Evolutionary conservation across 768 basidiomycete genomes (phyloP).

Genomic region (Lanmaoa rubissima): DNA sequence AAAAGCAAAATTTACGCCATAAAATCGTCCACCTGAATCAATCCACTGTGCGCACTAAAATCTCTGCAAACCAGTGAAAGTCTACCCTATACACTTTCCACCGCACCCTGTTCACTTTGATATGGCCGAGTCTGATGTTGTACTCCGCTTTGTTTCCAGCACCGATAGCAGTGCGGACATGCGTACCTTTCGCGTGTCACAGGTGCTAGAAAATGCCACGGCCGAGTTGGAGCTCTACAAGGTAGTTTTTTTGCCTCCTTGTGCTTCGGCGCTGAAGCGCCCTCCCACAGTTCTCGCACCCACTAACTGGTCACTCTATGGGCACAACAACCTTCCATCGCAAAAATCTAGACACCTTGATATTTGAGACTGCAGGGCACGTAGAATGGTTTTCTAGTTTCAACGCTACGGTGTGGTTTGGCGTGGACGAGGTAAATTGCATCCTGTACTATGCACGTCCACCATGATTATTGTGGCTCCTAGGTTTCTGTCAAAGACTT

Average conservation of each 20-base stretch:
- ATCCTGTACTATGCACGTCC: neutral
- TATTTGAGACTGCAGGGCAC: slow-evolving; percentile 52
- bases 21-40: neutral
- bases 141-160: slow-evolving; percentile 39
- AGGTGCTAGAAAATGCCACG: slow-evolving; percentile 29
- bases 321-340: slow-evolving; percentile 49
- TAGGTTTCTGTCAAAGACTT: slow-evolving; percentile 47
- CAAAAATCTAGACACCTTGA: slow-evolving; percentile 41
- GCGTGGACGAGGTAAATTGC: slow-evolving; percentile 41
- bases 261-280: neutral
- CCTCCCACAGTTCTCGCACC: slow-evolving; percentile 41
- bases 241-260: slow-evolving; percentile 21
- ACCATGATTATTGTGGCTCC: neutral
- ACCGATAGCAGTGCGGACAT: slow-evolving; percentile 34
- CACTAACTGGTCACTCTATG: slow-evolving; percentile 40
- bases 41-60: neutral
- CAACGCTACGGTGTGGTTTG: slow-evolving; percentile 48
- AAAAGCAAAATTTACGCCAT: slow-evolving; percentile 3
- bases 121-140: slow-evolving; percentile 36
- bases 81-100: neutral
- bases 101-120: neutral
- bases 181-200: slow-evolving; percentile 44
- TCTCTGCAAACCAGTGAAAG: neutral
- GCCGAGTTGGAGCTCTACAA: slow-evolving; percentile 43
- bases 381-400: slow-evolving; percentile 50